Evolutionary conservation across 768 basidiomycete species (phyloP), one percentile per base, ranked within the genome.

Genomic region (Astraeus odoratus): DNA sequence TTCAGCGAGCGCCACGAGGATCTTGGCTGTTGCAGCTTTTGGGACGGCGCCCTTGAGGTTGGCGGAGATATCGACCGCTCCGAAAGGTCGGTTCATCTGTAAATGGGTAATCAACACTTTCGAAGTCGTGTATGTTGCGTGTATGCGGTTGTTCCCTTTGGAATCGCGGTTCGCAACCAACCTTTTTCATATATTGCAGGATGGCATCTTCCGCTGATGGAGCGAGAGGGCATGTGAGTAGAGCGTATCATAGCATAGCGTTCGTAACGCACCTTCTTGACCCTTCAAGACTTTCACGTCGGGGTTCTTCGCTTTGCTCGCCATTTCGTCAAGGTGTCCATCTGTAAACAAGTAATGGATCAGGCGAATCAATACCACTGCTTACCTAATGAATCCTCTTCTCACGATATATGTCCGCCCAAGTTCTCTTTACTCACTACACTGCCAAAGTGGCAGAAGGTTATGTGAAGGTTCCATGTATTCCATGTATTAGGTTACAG

Each of bases 41-140:
- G 88, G 81, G 4, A 95, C 82, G 8, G 83, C 83, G 41, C 88
- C 88, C 64, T 94, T 94, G 24, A 96, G 68, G 65, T 96, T 96
- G 8, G 91, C 88, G 13, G 86, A 76, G 5, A 95, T 82, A 60
- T 96, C 92, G 27, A 93, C 91, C 49, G 89, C 90, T 7, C 91
- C 91, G 57, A 83, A 94, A 5, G 91, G 91, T n/a, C 91, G 76
- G 64, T 95, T 95, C 79, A 91, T 88, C 88, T 92, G 56, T 27
- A 29, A 29, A 12, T 12, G n/a, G n/a, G n/a, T n/a, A n/a, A n/a
- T n/a, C n/a, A n/a, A n/a, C n/a, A n/a, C n/a, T n/a, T n/a, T 29
- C 36, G 29, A 36, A 38, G 18, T 33, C 38, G 6, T 8, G 33
- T 35, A 15, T 2, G 22, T 8, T 12, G 36, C 15, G 20, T 60